A percentile compares a stretch with the other conserved stretches of the same genome.
Conservation (phyloP, 2,329 filamentous ascomycete species). For the Aphanocladium album region DNA sequence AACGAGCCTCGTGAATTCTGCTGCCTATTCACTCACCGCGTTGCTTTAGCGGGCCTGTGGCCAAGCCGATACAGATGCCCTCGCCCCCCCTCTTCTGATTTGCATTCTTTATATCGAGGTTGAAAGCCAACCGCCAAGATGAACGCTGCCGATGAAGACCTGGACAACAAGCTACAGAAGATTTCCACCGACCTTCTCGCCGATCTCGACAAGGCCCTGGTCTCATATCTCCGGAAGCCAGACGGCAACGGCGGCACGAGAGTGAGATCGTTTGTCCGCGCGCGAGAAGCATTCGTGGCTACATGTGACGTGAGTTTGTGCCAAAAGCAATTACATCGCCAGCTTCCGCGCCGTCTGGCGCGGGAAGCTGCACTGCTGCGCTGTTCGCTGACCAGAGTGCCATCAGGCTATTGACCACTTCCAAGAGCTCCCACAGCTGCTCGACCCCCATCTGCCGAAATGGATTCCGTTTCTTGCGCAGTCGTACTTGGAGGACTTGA, state of each 20-base stretch:
- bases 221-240: constrained; percentile 47
- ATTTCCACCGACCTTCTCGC: constrained; percentile 53
- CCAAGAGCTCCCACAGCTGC: constrained; percentile 88
- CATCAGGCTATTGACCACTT: constrained; percentile 72
- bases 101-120: no score
- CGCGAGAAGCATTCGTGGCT: constrained; percentile 44
- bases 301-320: constrained; percentile 38
- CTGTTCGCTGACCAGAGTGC: constrained; percentile 19
- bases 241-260: constrained; percentile 37
- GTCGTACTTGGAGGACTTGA: constrained; percentile 67
- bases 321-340: neutral
- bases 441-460: constrained; percentile 75
- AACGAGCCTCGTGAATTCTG: neutral
- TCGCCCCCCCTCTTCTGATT: neutral
- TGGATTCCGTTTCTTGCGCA: constrained; percentile 71
- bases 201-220: constrained; percentile 52
- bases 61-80: neutral
- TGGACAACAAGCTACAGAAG: constrained; percentile 58
- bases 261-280: constrained; percentile 45
- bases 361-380: no score
- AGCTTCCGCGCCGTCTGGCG: constrained; percentile 5
- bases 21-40: constrained; percentile 10
- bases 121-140: constrained; percentile 30
- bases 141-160: constrained; percentile 57
- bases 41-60: neutral